phyloP scores from a whole-genome alignment of 257 asterid species.

The Verbascum thapsus region DNA sequence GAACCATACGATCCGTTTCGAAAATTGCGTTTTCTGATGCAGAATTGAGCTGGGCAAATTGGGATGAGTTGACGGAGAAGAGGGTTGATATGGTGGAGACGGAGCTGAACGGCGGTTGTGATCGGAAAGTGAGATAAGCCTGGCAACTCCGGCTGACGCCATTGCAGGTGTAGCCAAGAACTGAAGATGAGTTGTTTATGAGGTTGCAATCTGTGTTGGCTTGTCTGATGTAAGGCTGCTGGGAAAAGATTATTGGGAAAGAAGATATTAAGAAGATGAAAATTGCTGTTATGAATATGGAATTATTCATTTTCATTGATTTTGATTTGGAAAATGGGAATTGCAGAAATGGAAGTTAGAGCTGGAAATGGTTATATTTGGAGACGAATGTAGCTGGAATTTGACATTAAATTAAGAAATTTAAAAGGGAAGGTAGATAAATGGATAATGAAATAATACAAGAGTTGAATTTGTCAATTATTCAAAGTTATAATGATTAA shows the following conservation, averaged over 20 bases:
- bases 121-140: constrained; percentile 74
- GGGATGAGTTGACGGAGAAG: constrained; percentile 41
- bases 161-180: constrained; percentile 77
- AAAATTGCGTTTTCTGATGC: constrained; percentile 42
- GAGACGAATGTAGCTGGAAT: constrained; percentile 22
- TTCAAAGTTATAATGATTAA: not conserved
- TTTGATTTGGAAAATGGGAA: not conserved
- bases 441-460: no score
- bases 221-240: constrained; percentile 65
- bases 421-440: no score
- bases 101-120: constrained; percentile 54
- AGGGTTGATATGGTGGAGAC: constrained; percentile 65
- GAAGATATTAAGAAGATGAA: constrained; percentile 37
- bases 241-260: constrained; percentile 42
- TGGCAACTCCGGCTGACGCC: constrained; percentile 56
- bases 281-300: constrained; percentile 24
- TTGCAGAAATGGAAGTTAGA: constrained; percentile 7
- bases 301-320: constrained; percentile 37
- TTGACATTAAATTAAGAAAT: no score
- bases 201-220: constrained; percentile 30
- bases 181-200: constrained; percentile 47
- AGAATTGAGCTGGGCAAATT: constrained; percentile 61
- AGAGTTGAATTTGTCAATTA: constrained; percentile 21
- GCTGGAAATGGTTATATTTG: constrained; percentile 6
- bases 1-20: constrained; percentile 38